Base-by-base conservation (phyloP, 1,139 yeast species). In the Suhomyces bokatorum region DNA sequence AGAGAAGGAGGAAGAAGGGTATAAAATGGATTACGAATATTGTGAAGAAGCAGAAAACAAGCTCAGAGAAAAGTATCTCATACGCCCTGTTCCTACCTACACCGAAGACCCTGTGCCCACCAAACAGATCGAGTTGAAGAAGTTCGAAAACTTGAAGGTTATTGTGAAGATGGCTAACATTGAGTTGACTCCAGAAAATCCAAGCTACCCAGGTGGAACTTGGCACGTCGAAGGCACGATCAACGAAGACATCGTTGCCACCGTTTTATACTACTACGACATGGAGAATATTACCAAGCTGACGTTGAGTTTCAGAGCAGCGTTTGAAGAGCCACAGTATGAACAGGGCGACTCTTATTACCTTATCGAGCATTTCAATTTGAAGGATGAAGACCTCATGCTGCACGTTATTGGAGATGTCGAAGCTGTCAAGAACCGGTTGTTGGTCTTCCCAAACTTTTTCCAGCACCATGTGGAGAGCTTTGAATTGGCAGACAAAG, bases 211-310 rank as follows among this genome's bases (percentile, higher is more conserved):
- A 1, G 78, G 78, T 6, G 78, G 78, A 0, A 50, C 71, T 3
- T 73, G 78, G 78, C 78, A 74, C 44, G 65, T 73, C 0, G 79
- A 74, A 51, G 79, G 78, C 1, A 62, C 70, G 3, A 60, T 64
- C 35, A 67, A 67, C 47, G 79, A 74, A 53, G 70, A 69, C 49
- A 73, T 74, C 38, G 66, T 73, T 2, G 76, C 75, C 2, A 71
- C 77, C 1, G 59, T 66, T 1, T 53, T 73, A 33, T 73, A 72
- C 56, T 73, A 73, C 52, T 74, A 73, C 48, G 78, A 74, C 47
- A 48, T 57, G 13, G 73, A 68, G 16, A 73, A 73, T 51, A 70
- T 73, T 42, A 56, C 67, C 4, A 69, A 67, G 28, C 68, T 75
- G 4, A 56, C 46, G 15, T 57, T 74, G 20, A 54, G 64, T 6